phyloP scores from a whole-genome alignment of 441 rosid genomes.

The Arabidopsis lyrata region DNA sequence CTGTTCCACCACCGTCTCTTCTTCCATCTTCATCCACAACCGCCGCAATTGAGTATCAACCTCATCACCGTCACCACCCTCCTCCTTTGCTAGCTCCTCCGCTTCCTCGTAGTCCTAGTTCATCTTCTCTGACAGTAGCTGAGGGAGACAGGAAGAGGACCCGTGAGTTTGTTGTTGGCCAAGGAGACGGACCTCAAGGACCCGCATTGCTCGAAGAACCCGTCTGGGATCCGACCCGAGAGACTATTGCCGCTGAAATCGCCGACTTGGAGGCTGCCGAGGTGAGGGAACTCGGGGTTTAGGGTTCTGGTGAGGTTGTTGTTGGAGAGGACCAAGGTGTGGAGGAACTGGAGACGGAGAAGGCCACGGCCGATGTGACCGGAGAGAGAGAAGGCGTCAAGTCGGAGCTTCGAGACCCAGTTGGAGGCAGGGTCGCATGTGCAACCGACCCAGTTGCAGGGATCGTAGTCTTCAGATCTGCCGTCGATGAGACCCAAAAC shows the following conservation, averaged over 20 bases:
- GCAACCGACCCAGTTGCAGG: constrained; percentile 88
- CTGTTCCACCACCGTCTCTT: constrained; percentile 45
- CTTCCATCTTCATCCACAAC: constrained; percentile 37
- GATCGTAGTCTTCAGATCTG: constrained; percentile 69
- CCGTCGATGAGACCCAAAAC: constrained; percentile 84
- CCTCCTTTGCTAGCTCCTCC: constrained; percentile 49
- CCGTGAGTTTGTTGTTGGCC: constrained; percentile 70
- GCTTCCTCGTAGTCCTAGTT: constrained; percentile 73
- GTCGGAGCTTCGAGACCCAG: constrained; percentile 70
- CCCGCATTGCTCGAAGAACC: constrained; percentile 85
- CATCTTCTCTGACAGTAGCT: constrained; percentile 82
- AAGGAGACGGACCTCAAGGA: constrained; percentile 74
- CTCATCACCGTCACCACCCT: constrained; percentile 63
- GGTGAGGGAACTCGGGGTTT: constrained; percentile 66
- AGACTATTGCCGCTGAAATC: constrained; percentile 80
- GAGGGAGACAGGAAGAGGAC: constrained; percentile 74
- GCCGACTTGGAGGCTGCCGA: constrained; percentile 59
- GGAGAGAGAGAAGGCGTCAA: constrained; percentile 77
- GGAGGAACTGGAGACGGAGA: constrained; percentile 71
- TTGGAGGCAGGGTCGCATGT: constrained; percentile 65
- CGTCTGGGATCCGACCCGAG: constrained; percentile 80
- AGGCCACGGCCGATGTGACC: constrained; percentile 92
- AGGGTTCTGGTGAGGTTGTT: constrained; percentile 78
- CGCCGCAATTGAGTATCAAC: constrained; percentile 62
- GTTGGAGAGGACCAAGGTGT: constrained; percentile 62